phyloP scores from a whole-genome alignment of 1,284 basidiomycete species.

The Papiliotrema terrestris region DNA sequence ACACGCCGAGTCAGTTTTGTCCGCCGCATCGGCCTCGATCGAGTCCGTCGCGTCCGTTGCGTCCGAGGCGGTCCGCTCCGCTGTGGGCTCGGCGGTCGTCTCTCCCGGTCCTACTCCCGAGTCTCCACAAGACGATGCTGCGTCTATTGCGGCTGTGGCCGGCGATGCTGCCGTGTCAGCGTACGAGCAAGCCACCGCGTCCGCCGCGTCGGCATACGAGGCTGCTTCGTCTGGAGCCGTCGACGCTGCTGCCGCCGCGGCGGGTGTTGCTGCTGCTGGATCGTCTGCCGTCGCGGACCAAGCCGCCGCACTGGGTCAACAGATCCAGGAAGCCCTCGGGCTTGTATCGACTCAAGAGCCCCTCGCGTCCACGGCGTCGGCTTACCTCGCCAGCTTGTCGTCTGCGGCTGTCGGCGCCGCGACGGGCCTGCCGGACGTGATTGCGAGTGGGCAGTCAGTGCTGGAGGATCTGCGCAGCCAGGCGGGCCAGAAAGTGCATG shows the following conservation, averaged over 20 bases:
- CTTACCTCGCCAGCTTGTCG: slow-evolving; percentile 7
- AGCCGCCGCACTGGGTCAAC: not conserved
- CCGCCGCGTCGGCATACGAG: slow-evolving; percentile 10
- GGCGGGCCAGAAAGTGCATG: slow-evolving; percentile 1
- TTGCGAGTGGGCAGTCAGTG: not conserved
- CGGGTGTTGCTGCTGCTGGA: not conserved
- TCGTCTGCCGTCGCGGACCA: not conserved
- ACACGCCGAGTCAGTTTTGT: slow-evolving; percentile 3
- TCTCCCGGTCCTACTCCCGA: slow-evolving; percentile 23
- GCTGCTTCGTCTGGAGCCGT: not conserved
- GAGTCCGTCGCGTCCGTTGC: slow-evolving; percentile 8
- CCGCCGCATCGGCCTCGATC: slow-evolving; percentile 1
- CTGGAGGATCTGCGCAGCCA: not conserved
- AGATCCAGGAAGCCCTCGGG: slow-evolving; percentile 8
- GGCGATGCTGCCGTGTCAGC: slow-evolving; percentile 10
- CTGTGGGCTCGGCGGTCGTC: slow-evolving; percentile 16
- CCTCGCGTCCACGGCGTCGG: slow-evolving; percentile 7
- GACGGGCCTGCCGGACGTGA: not conserved
- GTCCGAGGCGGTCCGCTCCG: slow-evolving; percentile 14
- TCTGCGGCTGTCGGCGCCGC: not conserved
- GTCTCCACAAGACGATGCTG: slow-evolving; percentile 11
- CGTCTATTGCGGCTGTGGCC: slow-evolving; percentile 12
- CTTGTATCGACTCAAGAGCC: slow-evolving; percentile 5
- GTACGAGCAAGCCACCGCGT: slow-evolving; percentile 5
- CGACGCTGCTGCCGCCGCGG: not conserved